Conservation (phyloP, 257 asterid genomes). For the Salvia splendens region DNA sequence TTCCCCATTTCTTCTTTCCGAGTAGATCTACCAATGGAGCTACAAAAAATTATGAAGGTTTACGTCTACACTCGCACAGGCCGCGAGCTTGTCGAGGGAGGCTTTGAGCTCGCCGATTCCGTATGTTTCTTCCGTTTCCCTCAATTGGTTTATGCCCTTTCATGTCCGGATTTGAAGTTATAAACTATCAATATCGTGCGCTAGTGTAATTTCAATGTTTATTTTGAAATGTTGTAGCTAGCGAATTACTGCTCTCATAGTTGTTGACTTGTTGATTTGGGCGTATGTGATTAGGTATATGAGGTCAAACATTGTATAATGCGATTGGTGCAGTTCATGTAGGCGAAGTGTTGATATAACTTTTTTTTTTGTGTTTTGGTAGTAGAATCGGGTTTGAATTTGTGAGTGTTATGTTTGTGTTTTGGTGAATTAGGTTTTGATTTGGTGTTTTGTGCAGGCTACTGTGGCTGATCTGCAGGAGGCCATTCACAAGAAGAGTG, state of each 20-base stretch:
- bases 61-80: conserved; percentile 79
- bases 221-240: background rate
- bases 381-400: background rate
- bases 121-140: conserved; percentile 40
- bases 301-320: background rate
- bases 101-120: conserved; percentile 71
- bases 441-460: conserved; percentile 57
- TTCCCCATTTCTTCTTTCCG: conserved; percentile 22
- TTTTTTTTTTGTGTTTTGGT: background rate
- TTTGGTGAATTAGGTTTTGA: conserved; percentile 7
- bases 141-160: conserved; percentile 11
- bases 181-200: background rate
- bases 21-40: conserved; percentile 35
- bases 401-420: background rate
- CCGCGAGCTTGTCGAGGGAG: conserved; percentile 80
- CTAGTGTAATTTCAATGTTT: background rate
- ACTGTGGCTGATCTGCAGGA: conserved; percentile 95
- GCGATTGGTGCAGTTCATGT: conserved; percentile 3
- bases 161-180: conserved; percentile 24
- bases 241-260: background rate
- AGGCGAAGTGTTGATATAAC: background rate
- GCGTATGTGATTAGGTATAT: background rate
- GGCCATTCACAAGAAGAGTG: conserved; percentile 76
- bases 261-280: background rate
- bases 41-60: conserved; percentile 61